Evolutionary conservation across 345 rosid genomes (phyloP), one percentile per base, ranked within the genome.

Genomic region (Euphorbia peplus): DNA sequence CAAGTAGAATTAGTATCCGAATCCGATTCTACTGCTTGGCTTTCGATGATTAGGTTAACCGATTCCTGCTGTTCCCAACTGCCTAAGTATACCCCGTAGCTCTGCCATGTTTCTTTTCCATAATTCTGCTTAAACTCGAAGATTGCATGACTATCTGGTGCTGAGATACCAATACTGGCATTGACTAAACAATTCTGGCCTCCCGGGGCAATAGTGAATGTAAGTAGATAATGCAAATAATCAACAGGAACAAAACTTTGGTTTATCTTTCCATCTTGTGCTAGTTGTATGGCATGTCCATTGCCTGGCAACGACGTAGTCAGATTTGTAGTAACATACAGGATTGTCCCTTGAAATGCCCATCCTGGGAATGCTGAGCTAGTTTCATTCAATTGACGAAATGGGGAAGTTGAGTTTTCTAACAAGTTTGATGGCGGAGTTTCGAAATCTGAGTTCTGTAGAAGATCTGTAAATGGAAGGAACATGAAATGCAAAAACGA

Each of bases 381-480:
- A 84, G 73, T 84, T 80, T 76, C 72, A 62, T 60, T 77, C 39
- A 80, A 68, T 41, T 39, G 67, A 67, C 73, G 54, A 65, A 70
- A 73, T 3, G 84, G 75, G 15, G 46, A 39, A 44, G 52, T 73
- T 53, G 70, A 53, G 75, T 73, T 74, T 55, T 16, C 11, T 8
- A 80, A 60, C 47, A 66, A 50, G 70, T 77, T 75, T 24, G 69
- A 65, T 14, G 86, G 89, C 24, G 84, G 82, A 42, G 85, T 62
- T 70, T 86, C 87, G 14, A 86, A 88, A 82, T 80, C 86, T n/a
- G 88, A 57, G 63, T 84, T 86, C 77, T 72, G 83, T 44, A 83
- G 70, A 64, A 83, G 61, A 75, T 70, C 88, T 82, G 82, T 69
- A n/a, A 52, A 71, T 24, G 57, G 63, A 73, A 30, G 66, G 53